Evolutionary conservation across 345 rosid genomes (phyloP), one percentile per base, ranked within the genome.

Genomic region (Citropsis articulata): DNA sequence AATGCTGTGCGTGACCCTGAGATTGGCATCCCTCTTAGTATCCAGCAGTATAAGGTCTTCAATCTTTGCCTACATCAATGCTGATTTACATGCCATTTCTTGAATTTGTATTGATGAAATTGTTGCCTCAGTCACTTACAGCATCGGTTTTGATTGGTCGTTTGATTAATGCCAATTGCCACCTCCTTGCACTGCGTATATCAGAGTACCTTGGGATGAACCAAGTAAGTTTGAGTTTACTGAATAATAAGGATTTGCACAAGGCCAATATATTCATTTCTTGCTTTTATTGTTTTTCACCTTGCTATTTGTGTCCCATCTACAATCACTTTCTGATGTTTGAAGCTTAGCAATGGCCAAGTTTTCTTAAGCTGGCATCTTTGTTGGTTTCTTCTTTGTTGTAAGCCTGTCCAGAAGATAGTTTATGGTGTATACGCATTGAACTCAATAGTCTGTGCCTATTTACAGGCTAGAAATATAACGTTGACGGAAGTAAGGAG

Each of bases 21-120:
- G 81, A 89, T 92, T 85, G 99, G 98, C 86, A 89, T 92, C 61
- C 97, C 98, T 76, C 93, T 96, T 69, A 96, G 95, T 77, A 91
- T 96, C 72, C 91, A 87, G 79, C 98, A 96, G 78, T 94, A 91
- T 81, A 96, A 94, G 99, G 98, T 96, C 69, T 77, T 88, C 76
- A 79, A 62, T 22, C 16, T 67, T 76, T 62, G 70, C 80, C 40
- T 65, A 18, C 10, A 75, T 62, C 33, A 62, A 69, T 63, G 21
- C 60, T 60, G 61, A 71, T 62, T 38, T 83, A 57, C 31, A 19
- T 69, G 5, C 66, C 62, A 10, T 67, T 45, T 59, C 59, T 60
- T 69, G 36, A 67, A 48, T 57, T 64, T 66, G 50, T 72, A 22
- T 84, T 86, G 80, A 75, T 72, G 68, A 60, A 19, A 71, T 75